Percentiles rank a stretch among this genome's conserved stretches.
Conservation (phyloP, 345 rosid species). For the Syzygium grande region DNA sequence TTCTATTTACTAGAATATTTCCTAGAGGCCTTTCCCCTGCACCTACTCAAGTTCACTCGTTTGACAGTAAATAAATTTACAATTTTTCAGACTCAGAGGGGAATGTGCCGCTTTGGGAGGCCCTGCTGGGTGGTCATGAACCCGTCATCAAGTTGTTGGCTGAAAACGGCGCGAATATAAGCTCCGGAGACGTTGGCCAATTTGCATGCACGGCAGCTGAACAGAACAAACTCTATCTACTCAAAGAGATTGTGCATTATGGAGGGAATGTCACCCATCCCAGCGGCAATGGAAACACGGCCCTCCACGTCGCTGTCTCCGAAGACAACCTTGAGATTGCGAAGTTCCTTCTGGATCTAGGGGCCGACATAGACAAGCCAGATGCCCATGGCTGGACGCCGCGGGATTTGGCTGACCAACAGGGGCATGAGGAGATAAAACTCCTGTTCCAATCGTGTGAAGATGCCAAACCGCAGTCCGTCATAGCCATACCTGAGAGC, state of each 20-base stretch:
- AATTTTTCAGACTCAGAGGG: slow-evolving; percentile 55
- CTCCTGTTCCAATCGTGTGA: slow-evolving; percentile 26
- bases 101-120: slow-evolving; percentile 77
- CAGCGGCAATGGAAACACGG: slow-evolving; percentile 45
- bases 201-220: slow-evolving; percentile 73
- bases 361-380: slow-evolving; percentile 55
- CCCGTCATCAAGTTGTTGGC: slow-evolving; percentile 32
- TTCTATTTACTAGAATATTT: background rate
- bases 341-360: slow-evolving; percentile 52
- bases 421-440: slow-evolving; percentile 75
- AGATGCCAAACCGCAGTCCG: slow-evolving; percentile 27
- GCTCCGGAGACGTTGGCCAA: slow-evolving; percentile 61
- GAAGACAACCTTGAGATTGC: slow-evolving; percentile 68
- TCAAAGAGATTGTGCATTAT: slow-evolving; percentile 34
- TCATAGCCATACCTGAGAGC: slow-evolving; percentile 33
- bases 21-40: background rate
- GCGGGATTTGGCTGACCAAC: slow-evolving; percentile 71
- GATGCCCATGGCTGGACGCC: slow-evolving; percentile 67
- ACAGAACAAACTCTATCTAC: slow-evolving; percentile 49
- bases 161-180: slow-evolving; percentile 37
- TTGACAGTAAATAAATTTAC: background rate
- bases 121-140: slow-evolving; percentile 55
- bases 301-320: slow-evolving; percentile 77
- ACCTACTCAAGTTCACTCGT: background rate
- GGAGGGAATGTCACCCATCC: slow-evolving; percentile 60